Conservation (phyloP, 306 rosid species). For the Cicer chorassanicum region DNA sequence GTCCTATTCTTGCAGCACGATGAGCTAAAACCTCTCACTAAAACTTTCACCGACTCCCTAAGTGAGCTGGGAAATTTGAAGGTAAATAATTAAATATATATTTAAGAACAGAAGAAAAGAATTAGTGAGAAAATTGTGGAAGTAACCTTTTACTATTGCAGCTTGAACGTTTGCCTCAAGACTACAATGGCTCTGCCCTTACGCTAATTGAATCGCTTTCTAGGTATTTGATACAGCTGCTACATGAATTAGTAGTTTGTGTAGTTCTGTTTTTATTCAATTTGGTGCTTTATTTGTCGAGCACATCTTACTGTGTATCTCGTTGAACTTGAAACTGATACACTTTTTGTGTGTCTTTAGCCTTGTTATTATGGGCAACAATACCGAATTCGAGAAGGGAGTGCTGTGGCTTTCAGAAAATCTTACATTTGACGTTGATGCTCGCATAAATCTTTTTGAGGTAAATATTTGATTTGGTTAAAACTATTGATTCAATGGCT, state of each 20-base stretch:
- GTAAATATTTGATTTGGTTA: constrained; percentile 50
- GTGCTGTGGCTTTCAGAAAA: constrained; percentile 90
- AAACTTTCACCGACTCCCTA: constrained; percentile 83
- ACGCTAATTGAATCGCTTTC: constrained; percentile 91
- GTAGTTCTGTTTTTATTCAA: constrained; percentile 24
- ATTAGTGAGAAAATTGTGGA: constrained; percentile 31
- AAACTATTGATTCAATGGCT: constrained; percentile 37
- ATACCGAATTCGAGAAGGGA: constrained; percentile 83
- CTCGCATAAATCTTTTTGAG: constrained; percentile 96
- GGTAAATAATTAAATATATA: constrained; percentile 47
- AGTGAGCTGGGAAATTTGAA: constrained; percentile 92
- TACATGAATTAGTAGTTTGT: constrained; percentile 31
- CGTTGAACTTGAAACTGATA: constrained; percentile 39
- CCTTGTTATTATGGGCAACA: constrained; percentile 86
- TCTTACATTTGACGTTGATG: constrained; percentile 81
- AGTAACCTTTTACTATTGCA: constrained; percentile 55
- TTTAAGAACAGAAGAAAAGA: constrained; percentile 14
- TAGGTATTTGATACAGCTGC: constrained; percentile 58
- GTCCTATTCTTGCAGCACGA: constrained; percentile 72
- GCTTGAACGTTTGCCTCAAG: constrained; percentile 86
- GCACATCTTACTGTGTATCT: not conserved
- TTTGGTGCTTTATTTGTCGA: constrained; percentile 27
- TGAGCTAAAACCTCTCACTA: constrained; percentile 90
- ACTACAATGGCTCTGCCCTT: constrained; percentile 89
- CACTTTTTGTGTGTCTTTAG: constrained; percentile 49